Evolutionary conservation across 345 rosid species (phyloP).

Genomic region (Camelina laxa): DNA sequence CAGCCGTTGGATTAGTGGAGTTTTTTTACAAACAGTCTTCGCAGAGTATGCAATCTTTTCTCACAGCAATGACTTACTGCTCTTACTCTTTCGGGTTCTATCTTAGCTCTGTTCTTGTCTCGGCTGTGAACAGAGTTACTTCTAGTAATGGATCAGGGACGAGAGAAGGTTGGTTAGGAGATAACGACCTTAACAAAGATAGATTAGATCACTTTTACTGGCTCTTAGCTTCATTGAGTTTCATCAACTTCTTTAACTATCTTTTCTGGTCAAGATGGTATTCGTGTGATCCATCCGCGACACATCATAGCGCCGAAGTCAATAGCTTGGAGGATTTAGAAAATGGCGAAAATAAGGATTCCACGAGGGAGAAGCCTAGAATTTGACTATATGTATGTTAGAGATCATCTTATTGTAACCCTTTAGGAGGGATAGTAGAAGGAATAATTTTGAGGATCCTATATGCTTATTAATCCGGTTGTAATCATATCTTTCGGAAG

Average conservation of each 20-base stretch:
- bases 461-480: conserved; percentile 27
- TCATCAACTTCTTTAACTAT: conserved; percentile 59
- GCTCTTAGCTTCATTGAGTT: conserved; percentile 63
- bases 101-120: conserved; percentile 65
- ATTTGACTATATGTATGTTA: conserved; percentile 21
- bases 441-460: conserved; percentile 26
- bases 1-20: conserved; percentile 70
- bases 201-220: conserved; percentile 73
- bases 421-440: conserved; percentile 4
- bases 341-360: conserved; percentile 17
- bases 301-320: conserved; percentile 48
- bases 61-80: conserved; percentile 70
- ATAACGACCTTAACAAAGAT: conserved; percentile 58
- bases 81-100: conserved; percentile 73
- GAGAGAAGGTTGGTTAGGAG: conserved; percentile 64
- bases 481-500: conserved; percentile 41
- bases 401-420: conserved; percentile 11
- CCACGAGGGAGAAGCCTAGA: conserved; percentile 23
- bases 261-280: conserved; percentile 64
- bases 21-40: conserved; percentile 75
- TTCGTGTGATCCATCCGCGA: conserved; percentile 52
- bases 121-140: conserved; percentile 59
- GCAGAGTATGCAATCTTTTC: conserved; percentile 65
- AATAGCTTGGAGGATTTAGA: conserved; percentile 45
- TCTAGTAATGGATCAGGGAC: conserved; percentile 37